Evolutionary conservation across 2,329 filamentous ascomycete species (phyloP).

Genomic region (Aspergillus chevalieri): DNA sequence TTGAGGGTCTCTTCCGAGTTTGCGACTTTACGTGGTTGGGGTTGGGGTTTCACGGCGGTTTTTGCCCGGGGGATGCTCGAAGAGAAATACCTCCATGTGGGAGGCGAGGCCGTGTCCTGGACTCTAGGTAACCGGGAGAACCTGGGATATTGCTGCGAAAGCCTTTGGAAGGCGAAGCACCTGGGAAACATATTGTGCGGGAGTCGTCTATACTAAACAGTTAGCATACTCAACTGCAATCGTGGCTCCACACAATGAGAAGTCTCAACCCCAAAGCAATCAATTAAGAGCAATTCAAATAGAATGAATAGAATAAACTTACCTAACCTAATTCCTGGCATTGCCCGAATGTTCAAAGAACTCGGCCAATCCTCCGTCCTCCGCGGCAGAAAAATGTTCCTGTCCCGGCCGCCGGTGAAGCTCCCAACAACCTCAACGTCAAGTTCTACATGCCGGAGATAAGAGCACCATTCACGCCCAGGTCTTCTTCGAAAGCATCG

Average conservation of each 20-base stretch:
- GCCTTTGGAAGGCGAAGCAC: constrained; percentile 21
- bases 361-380: constrained; percentile 9
- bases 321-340: background rate
- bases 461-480: constrained; percentile 5
- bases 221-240: background rate
- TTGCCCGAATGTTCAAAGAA: background rate
- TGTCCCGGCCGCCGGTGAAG: constrained; percentile 34
- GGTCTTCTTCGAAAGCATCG: constrained; percentile 12
- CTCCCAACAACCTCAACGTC: constrained; percentile 34
- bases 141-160: constrained; percentile 20
- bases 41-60: constrained; percentile 9
- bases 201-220: constrained; percentile 3
- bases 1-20: constrained; percentile 15
- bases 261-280: background rate
- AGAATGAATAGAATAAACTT: background rate
- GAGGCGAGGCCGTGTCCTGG: constrained; percentile 6
- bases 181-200: constrained; percentile 26
- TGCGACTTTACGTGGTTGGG: constrained; percentile 8
- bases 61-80: constrained; percentile 22
- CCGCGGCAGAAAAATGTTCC: constrained; percentile 38
- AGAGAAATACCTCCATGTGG: constrained; percentile 25
- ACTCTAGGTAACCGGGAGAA: constrained; percentile 8
- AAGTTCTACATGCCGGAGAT: background rate
- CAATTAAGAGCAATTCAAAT: background rate
- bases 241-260: background rate